Evolutionary conservation across 108 stramenopile genomes (phyloP), one percentile per base, ranked within the genome.

Genomic region (Nitzschia palea): DNA sequence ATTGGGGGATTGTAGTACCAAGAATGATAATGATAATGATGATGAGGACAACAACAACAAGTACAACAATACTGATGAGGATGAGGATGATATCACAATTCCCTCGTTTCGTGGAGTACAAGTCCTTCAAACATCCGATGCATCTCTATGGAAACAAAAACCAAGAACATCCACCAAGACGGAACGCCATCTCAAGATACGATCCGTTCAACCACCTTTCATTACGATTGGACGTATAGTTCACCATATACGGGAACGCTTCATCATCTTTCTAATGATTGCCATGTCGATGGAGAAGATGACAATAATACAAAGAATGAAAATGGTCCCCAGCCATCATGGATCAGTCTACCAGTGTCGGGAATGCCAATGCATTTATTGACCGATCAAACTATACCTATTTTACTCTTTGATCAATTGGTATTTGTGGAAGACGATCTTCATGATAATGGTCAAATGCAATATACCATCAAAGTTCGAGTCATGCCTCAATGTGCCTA

Each of bases 141-240:
- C 90, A 9, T 54, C 66, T 27, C 25, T 77, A 50, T 91, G 90
- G 90, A 72, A 76, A 14, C 29, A 71, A 40, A 70, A 63, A 55
- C 9, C 65, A 62, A n/a, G 18, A 23, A 2, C 1, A 4, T 4
- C 9, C 15, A 20, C 5, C 4, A 48, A 18, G 55, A 34, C 28
- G 27, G 17, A 56, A 3, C 55, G 3, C 2, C 10, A 5, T 54
- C 31, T 22, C 30, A n/a, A 44, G 60, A 20, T 35, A 67, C 4
- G 17, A 44, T 57, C 28, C 14, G 23, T 10, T 37, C 55, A 3
- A 68, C 73, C 3, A 60, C 82, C 51, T 91, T 88, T 62, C 81
- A 87, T 50, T 91, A 85, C 56, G 90, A 91, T 70, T 91, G 90
- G 90, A 87, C 86, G 0, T 91, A 73, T 60, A 81, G 83, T 52